phyloP scores from a whole-genome alignment of 2,329 filamentous ascomycete species.

The Hypoxylon sp. region DNA sequence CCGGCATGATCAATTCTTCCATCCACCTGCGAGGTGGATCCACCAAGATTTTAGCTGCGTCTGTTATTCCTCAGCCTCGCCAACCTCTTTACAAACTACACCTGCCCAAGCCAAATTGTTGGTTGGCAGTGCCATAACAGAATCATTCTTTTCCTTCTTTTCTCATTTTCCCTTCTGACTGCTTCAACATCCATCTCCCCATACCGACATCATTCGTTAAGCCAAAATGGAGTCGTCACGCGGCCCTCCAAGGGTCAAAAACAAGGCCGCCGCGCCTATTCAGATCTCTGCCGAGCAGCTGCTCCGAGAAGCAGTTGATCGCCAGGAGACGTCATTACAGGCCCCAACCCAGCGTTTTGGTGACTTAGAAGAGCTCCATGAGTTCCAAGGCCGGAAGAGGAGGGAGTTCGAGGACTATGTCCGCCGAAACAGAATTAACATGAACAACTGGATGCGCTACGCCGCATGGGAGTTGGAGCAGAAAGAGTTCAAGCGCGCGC shows the following conservation, averaged over 20 bases:
- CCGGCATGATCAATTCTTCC: conserved; percentile 31
- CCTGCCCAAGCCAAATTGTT: conserved; percentile 14
- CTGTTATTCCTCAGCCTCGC: conserved; percentile 33
- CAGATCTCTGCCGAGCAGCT: conserved; percentile 98
- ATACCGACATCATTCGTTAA: conserved; percentile 19
- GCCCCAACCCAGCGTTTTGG: conserved; percentile 95
- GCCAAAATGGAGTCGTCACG: conserved; percentile 87
- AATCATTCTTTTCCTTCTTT: background rate
- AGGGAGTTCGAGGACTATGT: conserved; percentile 99
- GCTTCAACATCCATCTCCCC: background rate
- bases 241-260: conserved; percentile 96
- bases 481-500: conserved; percentile 93
- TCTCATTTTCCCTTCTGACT: background rate
- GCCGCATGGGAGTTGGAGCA: conserved; percentile 98
- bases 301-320: conserved; percentile 95
- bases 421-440: conserved; percentile 91
- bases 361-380: conserved; percentile 97
- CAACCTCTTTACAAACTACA: conserved; percentile 13
- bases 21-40: conserved; percentile 10
- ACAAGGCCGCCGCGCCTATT: conserved; percentile 92
- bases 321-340: conserved; percentile 89
- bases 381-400: conserved; percentile 95
- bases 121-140: conserved; percentile 20
- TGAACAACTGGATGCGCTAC: conserved; percentile 99
- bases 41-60: conserved; percentile 18